These are phyloP conservation scores for Penicillium expansum DNA, from an alignment of 2,329 filamentous ascomycete genomes.

Conservation along the genomic window DNA sequence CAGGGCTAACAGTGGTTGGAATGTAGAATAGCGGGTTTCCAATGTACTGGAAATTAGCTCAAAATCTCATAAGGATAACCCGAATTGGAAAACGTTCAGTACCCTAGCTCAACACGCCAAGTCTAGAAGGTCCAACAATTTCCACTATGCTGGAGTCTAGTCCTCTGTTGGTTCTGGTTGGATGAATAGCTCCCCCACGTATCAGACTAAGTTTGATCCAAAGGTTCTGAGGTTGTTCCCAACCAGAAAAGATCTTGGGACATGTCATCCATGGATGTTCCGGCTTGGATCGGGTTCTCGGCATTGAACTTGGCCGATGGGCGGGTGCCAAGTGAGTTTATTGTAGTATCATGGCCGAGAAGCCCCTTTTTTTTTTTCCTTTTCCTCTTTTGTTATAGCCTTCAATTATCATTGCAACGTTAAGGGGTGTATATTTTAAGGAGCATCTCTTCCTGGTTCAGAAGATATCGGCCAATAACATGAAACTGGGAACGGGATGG, in stretches of 20 bases:
- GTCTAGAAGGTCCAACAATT: constrained; percentile 12
- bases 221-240: background rate
- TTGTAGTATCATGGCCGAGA: background rate
- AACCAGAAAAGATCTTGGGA: constrained; percentile 10
- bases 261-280: background rate
- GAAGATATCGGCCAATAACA: background rate
- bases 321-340: background rate
- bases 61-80: background rate
- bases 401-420: background rate
- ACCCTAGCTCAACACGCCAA: background rate
- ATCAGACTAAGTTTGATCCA: constrained; percentile 17
- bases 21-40: background rate
- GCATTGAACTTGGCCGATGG: background rate
- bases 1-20: background rate
- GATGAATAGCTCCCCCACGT: constrained; percentile 12
- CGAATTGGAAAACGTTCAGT: constrained; percentile 11
- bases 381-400: background rate
- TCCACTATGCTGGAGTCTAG: constrained; percentile 15
- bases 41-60: too few relatives aligned
- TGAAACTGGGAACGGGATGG: background rate
- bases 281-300: constrained; percentile 17
- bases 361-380: background rate
- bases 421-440: background rate
- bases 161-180: constrained; percentile 15
- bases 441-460: background rate